phyloP scores from a whole-genome alignment of 2,329 filamentous ascomycete genomes.

The Phyllosticta citrichinensis region DNA sequence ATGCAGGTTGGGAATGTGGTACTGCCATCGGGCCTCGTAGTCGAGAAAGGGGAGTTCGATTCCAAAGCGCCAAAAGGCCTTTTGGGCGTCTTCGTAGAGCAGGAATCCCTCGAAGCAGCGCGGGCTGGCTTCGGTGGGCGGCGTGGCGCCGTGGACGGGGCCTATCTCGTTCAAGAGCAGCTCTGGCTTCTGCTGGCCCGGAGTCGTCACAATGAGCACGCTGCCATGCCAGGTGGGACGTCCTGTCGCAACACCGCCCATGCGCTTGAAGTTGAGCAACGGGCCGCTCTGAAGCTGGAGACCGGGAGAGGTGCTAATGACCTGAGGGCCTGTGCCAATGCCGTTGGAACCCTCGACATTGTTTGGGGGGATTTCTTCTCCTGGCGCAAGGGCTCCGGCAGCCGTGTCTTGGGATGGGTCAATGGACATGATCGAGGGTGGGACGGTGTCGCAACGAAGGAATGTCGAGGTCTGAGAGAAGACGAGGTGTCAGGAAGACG shows the following conservation, averaged over 20 bases:
- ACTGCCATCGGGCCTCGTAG: conserved; percentile 70
- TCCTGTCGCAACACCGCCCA: conserved; percentile 44
- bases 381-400: not conserved
- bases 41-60: conserved; percentile 55
- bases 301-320: conserved; percentile 29
- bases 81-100: conserved; percentile 49
- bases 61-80: conserved; percentile 51
- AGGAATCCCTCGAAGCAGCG: conserved; percentile 38
- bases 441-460: not conserved
- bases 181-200: conserved; percentile 52
- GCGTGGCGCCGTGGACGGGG: conserved; percentile 24
- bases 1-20: conserved; percentile 57
- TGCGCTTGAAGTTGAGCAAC: conserved; percentile 67
- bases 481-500: not conserved
- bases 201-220: conserved; percentile 70
- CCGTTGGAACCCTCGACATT: conserved; percentile 16
- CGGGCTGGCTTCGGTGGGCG: conserved; percentile 16
- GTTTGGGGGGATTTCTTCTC: not conserved
- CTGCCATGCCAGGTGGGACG: conserved; percentile 66
- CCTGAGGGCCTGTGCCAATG: conserved; percentile 34
- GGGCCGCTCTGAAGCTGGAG: conserved; percentile 60
- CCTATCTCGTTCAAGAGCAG: conserved; percentile 50
- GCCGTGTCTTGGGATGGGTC: not conserved
- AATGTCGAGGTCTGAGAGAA: not conserved
- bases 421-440: not conserved